Conservation (phyloP, 2,329 filamentous ascomycete species). For the Pezicula radicicola region DNA sequence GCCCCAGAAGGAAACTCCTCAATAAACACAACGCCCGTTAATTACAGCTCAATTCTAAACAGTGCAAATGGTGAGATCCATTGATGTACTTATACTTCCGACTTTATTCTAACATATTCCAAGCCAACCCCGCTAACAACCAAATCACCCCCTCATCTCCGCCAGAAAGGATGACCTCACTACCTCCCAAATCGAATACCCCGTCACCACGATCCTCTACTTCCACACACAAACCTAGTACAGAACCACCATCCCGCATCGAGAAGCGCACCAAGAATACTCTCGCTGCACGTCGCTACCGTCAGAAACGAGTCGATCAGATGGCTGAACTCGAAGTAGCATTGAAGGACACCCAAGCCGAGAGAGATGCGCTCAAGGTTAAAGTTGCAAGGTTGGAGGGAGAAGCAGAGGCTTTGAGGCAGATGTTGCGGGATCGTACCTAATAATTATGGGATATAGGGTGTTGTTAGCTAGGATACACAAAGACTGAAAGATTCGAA, state of each 20-base stretch:
- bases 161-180: neutral
- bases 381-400: conserved; percentile 63
- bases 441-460: neutral
- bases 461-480: neutral
- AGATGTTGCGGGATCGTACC: conserved; percentile 31
- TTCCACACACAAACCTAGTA: neutral
- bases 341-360: conserved; percentile 54
- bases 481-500: neutral
- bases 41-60: too few species aligned
- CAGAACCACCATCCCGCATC: conserved; percentile 8
- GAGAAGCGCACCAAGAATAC: conserved; percentile 66
- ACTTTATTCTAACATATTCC: neutral
- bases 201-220: neutral
- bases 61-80: too few species aligned
- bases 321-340: conserved; percentile 59
- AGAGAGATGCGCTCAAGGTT: conserved; percentile 61
- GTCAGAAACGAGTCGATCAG: conserved; percentile 67
- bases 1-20: too few species aligned
- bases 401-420: conserved; percentile 58
- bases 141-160: neutral
- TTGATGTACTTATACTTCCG: too few species aligned
- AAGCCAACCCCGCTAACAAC: neutral
- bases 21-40: too few species aligned
- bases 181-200: conserved; percentile 1
- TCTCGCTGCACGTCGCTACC: conserved; percentile 67